Base-by-base conservation (phyloP, 805 yeast genomes). In the Candida michaelii region DNA sequence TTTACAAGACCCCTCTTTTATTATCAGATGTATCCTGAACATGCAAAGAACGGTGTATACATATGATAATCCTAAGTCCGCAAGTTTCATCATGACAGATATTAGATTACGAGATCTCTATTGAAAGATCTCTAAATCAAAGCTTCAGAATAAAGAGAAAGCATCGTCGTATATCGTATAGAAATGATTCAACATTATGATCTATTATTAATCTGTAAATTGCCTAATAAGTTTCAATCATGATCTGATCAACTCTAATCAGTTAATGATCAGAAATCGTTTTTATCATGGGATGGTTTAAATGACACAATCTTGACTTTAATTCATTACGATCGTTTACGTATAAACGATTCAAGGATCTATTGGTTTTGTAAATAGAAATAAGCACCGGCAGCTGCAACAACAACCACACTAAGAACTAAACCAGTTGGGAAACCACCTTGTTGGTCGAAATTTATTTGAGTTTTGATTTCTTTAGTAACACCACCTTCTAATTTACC, bases 401-500 rank as follows among this genome's bases (percentile, higher is more conserved):
- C 63, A 37, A 60, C 68, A 39, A 63, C 65, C 27, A 56, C 61
- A 38, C 63, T 60, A 18, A 66, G 60, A 58, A 63, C 39, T 53
- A 67, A 34, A 51, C 60, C 60, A 42, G 59, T 43, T 40, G 62
- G 51, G n/a, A 34, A n/a, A 40, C 54, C 40, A 7, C 55, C 30
- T 25, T 45, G 42, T 30, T 45, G 44, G 7, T 48, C 51, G 12
- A 53, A 59, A 21, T 59, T 58, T 19, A 53, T 46, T 41, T 44
- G 54, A 13, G 50, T 50, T 36, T 54, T 57, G 37, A 53, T 50
- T 42, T 61, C 63, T 41, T 58, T 58, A 33, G 58, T 47, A 31
- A 78, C 77, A 30, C 76, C 75, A 36, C 82, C 86, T 58, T 89
- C 90, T 40, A 91, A 74, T 40, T 76, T 82, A 51, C 99, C 99